phyloP scores from a whole-genome alignment of 2,329 filamentous ascomycete species.

The Metarhizium humberi region DNA sequence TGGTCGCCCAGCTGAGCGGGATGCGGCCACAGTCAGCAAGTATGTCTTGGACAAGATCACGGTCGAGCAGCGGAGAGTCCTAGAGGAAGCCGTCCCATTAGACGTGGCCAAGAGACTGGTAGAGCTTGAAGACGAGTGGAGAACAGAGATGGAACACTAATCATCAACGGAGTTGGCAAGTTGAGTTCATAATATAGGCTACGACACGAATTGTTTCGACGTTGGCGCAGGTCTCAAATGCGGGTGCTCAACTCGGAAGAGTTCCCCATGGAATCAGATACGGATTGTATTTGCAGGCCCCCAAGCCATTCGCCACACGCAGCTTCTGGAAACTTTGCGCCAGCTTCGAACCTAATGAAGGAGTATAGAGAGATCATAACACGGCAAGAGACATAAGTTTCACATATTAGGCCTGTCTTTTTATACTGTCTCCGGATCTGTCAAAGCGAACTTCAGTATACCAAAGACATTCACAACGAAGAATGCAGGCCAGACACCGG shows the following conservation, averaged over 20 bases:
- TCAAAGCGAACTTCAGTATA: no score
- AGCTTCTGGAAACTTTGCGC: not conserved
- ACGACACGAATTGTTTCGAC: not conserved
- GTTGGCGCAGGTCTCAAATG: not conserved
- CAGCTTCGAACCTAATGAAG: not conserved
- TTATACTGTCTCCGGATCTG: no score
- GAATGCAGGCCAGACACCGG: no score
- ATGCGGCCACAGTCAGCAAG: slow-evolving; percentile 55
- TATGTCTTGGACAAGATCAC: slow-evolving; percentile 71
- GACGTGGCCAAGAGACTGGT: slow-evolving; percentile 41
- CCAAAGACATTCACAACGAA: no score
- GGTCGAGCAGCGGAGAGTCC: slow-evolving; percentile 33
- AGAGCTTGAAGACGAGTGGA: slow-evolving; percentile 34
- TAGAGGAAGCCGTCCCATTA: slow-evolving; percentile 43
- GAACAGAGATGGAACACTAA: slow-evolving; percentile 10
- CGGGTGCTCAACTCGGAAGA: not conserved
- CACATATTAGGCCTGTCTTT: no score
- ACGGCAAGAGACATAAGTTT: no score
- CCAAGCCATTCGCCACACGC: not conserved
- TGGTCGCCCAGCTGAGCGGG: slow-evolving; percentile 65
- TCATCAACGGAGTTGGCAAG: not conserved
- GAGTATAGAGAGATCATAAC: no score
- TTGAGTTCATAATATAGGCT: not conserved
- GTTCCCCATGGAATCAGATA: not conserved
- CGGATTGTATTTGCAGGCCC: not conserved